Conservation (phyloP, 768 basidiomycete genomes). For the Leccinum pellstonianum region DNA sequence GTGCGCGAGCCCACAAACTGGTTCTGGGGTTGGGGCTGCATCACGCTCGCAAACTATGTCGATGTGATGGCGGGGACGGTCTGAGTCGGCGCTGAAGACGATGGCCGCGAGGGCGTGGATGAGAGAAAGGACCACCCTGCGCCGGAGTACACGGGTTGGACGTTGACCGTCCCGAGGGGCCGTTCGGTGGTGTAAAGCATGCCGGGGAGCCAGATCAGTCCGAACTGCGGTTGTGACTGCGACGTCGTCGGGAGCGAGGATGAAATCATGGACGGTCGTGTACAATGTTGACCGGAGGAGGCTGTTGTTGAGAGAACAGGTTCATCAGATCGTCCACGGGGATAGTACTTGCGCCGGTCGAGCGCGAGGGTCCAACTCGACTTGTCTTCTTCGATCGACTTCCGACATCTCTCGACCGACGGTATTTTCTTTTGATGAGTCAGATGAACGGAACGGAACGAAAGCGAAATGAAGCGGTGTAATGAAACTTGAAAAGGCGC, state of each 20-base stretch:
- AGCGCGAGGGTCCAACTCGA: too few relatives aligned
- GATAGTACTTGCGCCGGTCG: conserved; percentile 21
- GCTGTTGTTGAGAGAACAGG: conserved; percentile 44
- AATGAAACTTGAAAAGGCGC: too few relatives aligned
- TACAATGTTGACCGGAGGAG: conserved; percentile 28
- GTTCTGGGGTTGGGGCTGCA: conserved; percentile 19
- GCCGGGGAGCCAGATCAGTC: conserved; percentile 42
- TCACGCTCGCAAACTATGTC: conserved; percentile 13
- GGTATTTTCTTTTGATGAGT: too few relatives aligned
- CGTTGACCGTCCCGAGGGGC: conserved; percentile 9
- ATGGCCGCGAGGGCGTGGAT: conserved; percentile 8
- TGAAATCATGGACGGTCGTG: conserved; percentile 23
- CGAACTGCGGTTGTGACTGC: conserved; percentile 30
- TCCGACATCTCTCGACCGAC: conserved; percentile 9
- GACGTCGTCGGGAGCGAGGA: conserved; percentile 17
- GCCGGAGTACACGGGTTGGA: conserved; percentile 12
- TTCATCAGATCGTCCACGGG: conserved; percentile 58
- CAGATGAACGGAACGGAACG: too few relatives aligned
- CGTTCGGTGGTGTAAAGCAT: conserved; percentile 34
- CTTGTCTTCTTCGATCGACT: not conserved
- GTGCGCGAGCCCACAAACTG: conserved; percentile 8
- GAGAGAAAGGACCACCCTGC: not conserved
- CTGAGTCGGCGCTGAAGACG: conserved; percentile 4
- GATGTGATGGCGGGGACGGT: not conserved
- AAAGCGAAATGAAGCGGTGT: too few relatives aligned